Percentiles rank a stretch among this genome's conserved stretches.
Evolutionary conservation across 1,284 basidiomycete species (phyloP).

Genomic region (Austropuccinia psidii): DNA sequence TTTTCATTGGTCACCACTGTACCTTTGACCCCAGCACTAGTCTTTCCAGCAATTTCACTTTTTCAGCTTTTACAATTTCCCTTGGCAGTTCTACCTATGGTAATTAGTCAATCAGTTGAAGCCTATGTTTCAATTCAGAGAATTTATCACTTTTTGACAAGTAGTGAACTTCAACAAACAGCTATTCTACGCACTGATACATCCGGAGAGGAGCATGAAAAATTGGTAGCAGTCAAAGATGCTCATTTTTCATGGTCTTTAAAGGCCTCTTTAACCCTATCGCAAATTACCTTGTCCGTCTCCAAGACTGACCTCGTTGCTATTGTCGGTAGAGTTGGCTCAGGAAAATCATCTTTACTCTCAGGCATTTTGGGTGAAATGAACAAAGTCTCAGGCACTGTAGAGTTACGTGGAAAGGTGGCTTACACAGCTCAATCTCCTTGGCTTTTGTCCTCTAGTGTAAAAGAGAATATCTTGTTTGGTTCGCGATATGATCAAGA

Average conservation of each 20-base stretch:
- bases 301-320: constrained; percentile 80
- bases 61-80: constrained; percentile 87
- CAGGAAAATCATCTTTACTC: constrained; percentile 61
- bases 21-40: constrained; percentile 79
- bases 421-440: constrained; percentile 69
- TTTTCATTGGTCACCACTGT: constrained; percentile 62
- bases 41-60: constrained; percentile 87
- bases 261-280: constrained; percentile 55
- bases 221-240: constrained; percentile 55
- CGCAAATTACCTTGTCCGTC: constrained; percentile 66
- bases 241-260: constrained; percentile 49
- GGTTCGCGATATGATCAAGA: constrained; percentile 73
- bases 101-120: constrained; percentile 56
- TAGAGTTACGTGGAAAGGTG: constrained; percentile 64
- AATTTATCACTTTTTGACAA: constrained; percentile 65
- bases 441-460: constrained; percentile 72
- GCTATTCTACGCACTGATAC: constrained; percentile 54
- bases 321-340: constrained; percentile 81
- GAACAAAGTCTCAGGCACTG: constrained; percentile 64
- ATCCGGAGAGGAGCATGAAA: constrained; percentile 57
- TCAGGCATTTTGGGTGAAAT: constrained; percentile 77
- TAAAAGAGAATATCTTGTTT: constrained; percentile 83
- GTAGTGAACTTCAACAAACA: constrained; percentile 70
- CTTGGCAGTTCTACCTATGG: constrained; percentile 58
- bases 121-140: constrained; percentile 77